phyloP scores from a whole-genome alignment of 139 green algal genomes.

The Chlamydomonas asymmetrica region DNA sequence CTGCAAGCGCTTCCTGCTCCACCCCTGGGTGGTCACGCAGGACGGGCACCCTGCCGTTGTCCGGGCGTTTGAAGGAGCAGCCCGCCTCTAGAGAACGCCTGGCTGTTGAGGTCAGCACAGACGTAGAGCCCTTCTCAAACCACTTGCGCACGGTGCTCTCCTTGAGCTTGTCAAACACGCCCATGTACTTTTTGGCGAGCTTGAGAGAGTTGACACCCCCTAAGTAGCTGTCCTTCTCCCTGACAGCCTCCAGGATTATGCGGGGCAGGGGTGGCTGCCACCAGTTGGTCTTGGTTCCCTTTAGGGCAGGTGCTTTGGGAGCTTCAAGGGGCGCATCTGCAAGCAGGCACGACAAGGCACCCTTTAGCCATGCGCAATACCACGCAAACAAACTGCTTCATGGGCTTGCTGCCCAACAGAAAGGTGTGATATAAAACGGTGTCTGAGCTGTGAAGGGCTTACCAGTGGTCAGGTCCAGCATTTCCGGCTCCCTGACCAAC shows the following conservation, averaged over 20 bases:
- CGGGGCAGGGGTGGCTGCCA: not conserved
- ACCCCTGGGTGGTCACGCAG: not conserved
- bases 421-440: too few relatives aligned
- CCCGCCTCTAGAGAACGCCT: not conserved
- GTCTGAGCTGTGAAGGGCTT: too few relatives aligned
- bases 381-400: too few relatives aligned
- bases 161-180: not conserved
- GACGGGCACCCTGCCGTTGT: not conserved
- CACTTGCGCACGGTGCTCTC: not conserved
- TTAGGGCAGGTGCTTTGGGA: too few relatives aligned
- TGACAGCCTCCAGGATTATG: not conserved
- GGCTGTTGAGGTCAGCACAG: not conserved
- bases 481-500: too few relatives aligned
- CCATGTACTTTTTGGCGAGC: not conserved
- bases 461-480: too few relatives aligned
- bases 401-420: too few relatives aligned
- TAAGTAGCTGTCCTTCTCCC: not conserved
- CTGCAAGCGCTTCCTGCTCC: not conserved
- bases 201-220: not conserved
- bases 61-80: not conserved
- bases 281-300: not conserved
- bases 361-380: too few relatives aligned
- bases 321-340: too few relatives aligned
- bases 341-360: too few relatives aligned
- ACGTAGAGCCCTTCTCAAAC: not conserved